Conservation (phyloP, 257 asterid genomes). For the Solanum lignicaule region DNA sequence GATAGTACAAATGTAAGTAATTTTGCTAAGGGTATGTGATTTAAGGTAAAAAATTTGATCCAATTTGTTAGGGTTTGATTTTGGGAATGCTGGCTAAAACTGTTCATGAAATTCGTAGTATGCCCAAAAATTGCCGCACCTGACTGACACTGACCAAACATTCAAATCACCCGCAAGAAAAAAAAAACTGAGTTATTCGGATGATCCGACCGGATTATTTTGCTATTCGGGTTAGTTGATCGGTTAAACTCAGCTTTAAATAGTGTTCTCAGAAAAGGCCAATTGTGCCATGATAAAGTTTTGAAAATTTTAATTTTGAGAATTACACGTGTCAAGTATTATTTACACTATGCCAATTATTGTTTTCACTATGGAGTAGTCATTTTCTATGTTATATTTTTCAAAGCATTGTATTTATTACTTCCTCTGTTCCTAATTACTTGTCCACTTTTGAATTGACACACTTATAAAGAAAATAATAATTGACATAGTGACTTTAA, state of each 20-base stretch:
- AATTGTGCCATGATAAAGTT: no score
- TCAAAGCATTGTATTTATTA: no score
- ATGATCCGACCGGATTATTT: not conserved
- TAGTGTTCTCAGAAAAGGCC: not conserved
- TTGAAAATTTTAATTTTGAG: not conserved
- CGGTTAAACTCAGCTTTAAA: not conserved
- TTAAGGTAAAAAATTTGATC: not conserved
- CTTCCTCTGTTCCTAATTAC: no score
- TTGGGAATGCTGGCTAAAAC: not conserved
- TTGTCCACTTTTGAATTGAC: no score
- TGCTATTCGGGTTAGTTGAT: not conserved
- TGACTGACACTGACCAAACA: not conserved
- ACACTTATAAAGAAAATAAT: no score
- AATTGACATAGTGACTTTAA: no score
- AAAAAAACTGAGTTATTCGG: not conserved
- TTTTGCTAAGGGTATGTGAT: not conserved
- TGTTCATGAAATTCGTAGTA: not conserved
- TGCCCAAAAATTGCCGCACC: not conserved
- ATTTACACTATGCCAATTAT: no score
- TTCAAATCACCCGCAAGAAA: not conserved
- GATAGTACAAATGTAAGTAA: not conserved
- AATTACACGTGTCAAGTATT: not conserved
- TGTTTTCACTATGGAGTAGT: no score
- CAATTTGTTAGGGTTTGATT: not conserved
- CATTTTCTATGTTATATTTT: no score